Conservation (phyloP, 495 filamentous ascomycete species). For the Cercophora sp. region DNA sequence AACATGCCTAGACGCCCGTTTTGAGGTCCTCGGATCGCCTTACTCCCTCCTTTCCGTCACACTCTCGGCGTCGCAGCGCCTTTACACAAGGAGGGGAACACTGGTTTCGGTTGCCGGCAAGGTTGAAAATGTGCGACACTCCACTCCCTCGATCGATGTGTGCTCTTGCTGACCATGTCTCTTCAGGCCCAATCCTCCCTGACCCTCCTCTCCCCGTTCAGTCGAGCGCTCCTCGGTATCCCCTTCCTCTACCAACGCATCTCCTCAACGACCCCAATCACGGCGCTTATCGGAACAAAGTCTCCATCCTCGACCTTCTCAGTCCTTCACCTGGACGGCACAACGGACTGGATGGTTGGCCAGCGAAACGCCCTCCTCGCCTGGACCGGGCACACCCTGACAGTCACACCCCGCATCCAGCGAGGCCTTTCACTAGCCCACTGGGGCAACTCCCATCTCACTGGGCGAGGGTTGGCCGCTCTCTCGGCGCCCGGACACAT, state of each 20-base stretch:
- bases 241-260: slow-evolving; percentile 94
- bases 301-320: slow-evolving; percentile 78
- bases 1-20: slow-evolving; percentile 70
- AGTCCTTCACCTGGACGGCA: slow-evolving; percentile 84
- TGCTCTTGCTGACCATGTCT: slow-evolving; percentile 5
- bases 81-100: slow-evolving; percentile 88
- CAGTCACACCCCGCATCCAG: slow-evolving; percentile 69
- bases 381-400: slow-evolving; percentile 90
- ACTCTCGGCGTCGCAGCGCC: slow-evolving; percentile 84
- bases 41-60: slow-evolving; percentile 90
- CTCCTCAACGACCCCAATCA: slow-evolving; percentile 78
- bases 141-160: neutral
- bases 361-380: slow-evolving; percentile 83
- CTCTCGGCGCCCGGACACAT: slow-evolving; percentile 81
- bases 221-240: slow-evolving; percentile 70
- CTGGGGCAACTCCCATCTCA: slow-evolving; percentile 86
- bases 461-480: slow-evolving; percentile 81
- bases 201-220: slow-evolving; percentile 78
- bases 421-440: slow-evolving; percentile 71
- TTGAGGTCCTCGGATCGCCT: slow-evolving; percentile 84
- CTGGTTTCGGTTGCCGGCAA: slow-evolving; percentile 87
- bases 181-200: slow-evolving; percentile 74
- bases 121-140: slow-evolving; percentile 67
- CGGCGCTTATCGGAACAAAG: slow-evolving; percentile 80
- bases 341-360: slow-evolving; percentile 91